phyloP scores from a whole-genome alignment of 495 filamentous ascomycete genomes.

The Hypoxylon intermedium region DNA sequence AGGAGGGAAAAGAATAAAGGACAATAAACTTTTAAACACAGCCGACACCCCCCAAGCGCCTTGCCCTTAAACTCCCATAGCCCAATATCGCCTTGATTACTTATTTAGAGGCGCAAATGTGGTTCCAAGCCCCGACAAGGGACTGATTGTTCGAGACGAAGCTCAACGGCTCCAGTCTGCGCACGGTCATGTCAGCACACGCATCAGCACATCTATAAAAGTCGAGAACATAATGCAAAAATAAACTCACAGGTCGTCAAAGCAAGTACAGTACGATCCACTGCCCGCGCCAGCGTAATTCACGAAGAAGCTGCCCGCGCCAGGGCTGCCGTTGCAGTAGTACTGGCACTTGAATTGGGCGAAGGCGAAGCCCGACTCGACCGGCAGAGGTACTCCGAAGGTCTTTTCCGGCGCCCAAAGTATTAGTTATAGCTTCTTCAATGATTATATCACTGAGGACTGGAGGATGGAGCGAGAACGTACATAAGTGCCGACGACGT shows the following conservation, averaged over 20 bases:
- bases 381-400: conserved; percentile 35
- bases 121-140: conserved; percentile 41
- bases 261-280: conserved; percentile 36
- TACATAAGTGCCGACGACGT: conserved; percentile 37
- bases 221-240: background rate
- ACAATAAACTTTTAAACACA: too few species aligned
- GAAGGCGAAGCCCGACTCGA: conserved; percentile 66
- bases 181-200: conserved; percentile 6
- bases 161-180: conserved; percentile 29
- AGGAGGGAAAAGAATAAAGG: too few species aligned
- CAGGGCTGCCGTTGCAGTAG: conserved; percentile 32
- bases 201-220: background rate
- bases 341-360: conserved; percentile 82
- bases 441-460: too few species aligned
- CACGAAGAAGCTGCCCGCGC: conserved; percentile 41
- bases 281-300: conserved; percentile 13
- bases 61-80: too few species aligned
- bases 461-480: background rate
- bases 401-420: conserved; percentile 30
- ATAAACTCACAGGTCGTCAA: conserved; percentile 37
- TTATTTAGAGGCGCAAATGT: too few species aligned
- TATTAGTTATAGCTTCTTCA: too few species aligned
- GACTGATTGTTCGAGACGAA: conserved; percentile 33
- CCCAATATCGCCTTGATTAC: too few species aligned
- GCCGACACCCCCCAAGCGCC: too few species aligned